Conservation (phyloP, 352 stramenopile species). For the Globisporangium takayamanum region DNA sequence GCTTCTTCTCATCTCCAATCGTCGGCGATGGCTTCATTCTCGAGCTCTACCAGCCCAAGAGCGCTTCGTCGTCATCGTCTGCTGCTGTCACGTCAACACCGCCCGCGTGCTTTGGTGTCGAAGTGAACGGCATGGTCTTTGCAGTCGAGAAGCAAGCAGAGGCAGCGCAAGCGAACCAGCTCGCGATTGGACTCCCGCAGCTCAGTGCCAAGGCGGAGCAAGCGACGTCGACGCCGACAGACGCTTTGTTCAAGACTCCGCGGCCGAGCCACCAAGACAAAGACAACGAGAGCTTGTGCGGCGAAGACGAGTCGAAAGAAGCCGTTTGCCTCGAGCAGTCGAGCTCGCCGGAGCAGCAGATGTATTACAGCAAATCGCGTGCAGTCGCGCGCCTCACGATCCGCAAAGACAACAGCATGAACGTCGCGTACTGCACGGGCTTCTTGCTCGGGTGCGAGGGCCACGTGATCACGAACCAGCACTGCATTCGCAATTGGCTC, state of each 20-base stretch:
- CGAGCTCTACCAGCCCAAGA: conserved; percentile 27
- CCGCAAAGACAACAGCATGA: conserved; percentile 51
- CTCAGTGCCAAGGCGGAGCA: conserved; percentile 8
- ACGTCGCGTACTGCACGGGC: conserved; percentile 62
- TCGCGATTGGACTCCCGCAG: conserved; percentile 19
- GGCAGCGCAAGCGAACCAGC: conserved; percentile 13
- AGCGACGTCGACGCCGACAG: not conserved
- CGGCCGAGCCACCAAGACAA: conserved; percentile 1
- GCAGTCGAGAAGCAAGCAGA: conserved; percentile 24
- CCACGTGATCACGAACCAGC: conserved; percentile 75
- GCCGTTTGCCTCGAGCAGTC: conserved; percentile 44
- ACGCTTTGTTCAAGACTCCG: not conserved
- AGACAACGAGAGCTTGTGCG: conserved; percentile 58
- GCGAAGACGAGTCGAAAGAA: conserved; percentile 57
- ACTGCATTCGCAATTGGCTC: conserved; percentile 56
- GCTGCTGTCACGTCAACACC: conserved; percentile 3
- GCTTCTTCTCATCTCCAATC: conserved; percentile 48
- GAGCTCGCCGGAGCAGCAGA: conserved; percentile 14
- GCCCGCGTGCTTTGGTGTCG: conserved; percentile 39
- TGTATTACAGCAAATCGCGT: conserved; percentile 40
- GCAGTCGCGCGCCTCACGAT: conserved; percentile 60
- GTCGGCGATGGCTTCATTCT: conserved; percentile 36
- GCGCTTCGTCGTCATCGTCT: not conserved
- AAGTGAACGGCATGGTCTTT: conserved; percentile 44
- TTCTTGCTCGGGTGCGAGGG: conserved; percentile 70